Evolutionary conservation across 1,284 basidiomycete genomes (phyloP).

Genomic region (Chondrostereum purpureum): DNA sequence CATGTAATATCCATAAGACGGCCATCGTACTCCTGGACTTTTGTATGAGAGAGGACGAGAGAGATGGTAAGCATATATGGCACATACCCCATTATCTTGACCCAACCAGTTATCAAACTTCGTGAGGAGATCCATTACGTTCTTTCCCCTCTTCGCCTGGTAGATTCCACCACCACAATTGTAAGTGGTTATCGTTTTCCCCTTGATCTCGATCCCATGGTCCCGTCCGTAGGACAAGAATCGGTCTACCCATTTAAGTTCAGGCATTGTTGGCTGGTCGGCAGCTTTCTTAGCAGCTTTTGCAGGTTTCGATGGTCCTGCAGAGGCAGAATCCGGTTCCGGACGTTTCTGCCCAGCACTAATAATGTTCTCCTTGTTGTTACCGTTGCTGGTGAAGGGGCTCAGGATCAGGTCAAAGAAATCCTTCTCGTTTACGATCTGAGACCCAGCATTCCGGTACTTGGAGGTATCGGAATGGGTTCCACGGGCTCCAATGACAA

Average conservation of each 20-base stretch:
- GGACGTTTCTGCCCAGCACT: background rate
- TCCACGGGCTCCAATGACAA: background rate
- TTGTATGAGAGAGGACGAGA: too few species aligned
- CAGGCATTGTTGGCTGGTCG: background rate
- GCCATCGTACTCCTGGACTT: background rate
- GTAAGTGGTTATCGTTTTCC: background rate
- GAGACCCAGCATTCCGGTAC: background rate
- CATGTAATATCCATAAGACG: too few species aligned
- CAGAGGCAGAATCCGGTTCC: background rate
- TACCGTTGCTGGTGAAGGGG: background rate
- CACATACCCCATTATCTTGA: background rate
- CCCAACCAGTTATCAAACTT: background rate
- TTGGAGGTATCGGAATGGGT: background rate
- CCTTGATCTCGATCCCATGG: background rate
- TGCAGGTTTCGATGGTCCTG: background rate
- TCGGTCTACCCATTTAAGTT: background rate
- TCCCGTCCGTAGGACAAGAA: background rate
- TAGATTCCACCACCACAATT: background rate
- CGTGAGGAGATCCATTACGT: constrained; percentile 8
- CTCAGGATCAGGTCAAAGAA: background rate
- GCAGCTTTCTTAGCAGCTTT: background rate
- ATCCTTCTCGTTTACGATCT: background rate
- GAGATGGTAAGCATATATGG: too few species aligned
- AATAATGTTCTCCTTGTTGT: background rate
- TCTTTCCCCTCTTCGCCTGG: background rate